Conservation (phyloP, 1,284 basidiomycete species). For the Laetiporus sulphureus region DNA sequence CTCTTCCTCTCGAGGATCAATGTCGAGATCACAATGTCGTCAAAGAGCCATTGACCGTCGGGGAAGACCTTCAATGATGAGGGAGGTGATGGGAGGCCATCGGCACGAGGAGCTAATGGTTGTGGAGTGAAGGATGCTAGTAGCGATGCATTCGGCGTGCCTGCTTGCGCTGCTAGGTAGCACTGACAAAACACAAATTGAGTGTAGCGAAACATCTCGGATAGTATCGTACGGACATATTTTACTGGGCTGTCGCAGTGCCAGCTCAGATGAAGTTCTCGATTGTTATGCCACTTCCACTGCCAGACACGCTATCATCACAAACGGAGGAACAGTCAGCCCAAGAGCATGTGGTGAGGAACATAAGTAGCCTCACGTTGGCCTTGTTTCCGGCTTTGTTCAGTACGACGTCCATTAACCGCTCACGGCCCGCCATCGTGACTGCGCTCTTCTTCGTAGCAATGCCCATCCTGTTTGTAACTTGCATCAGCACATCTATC, state of each 20-base stretch:
- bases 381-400: constrained; percentile 13
- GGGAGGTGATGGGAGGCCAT: constrained; percentile 12
- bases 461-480: constrained; percentile 18
- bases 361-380: constrained; percentile 13
- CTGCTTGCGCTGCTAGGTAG: constrained; percentile 11
- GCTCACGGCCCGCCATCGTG: constrained; percentile 17
- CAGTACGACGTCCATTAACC: constrained; percentile 17
- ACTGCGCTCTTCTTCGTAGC: constrained; percentile 18
- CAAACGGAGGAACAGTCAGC: too few species aligned
- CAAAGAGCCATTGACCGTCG: constrained; percentile 16
- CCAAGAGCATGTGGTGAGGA: too few species aligned
- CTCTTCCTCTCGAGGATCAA: constrained; percentile 22
- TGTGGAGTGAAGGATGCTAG: constrained; percentile 18
- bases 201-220: not conserved
- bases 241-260: constrained; percentile 20
- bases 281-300: constrained; percentile 19
- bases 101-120: constrained; percentile 11
- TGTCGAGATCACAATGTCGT: constrained; percentile 22
- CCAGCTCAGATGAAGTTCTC: constrained; percentile 17
- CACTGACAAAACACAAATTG: constrained; percentile 12
- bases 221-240: constrained; percentile 13
- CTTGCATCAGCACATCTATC: not conserved
- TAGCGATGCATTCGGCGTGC: constrained; percentile 11
- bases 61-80: constrained; percentile 19
- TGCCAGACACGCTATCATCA: constrained; percentile 1